Conservation (phyloP, 805 yeast species). For the Tetrapisispora iriomotensis region DNA sequence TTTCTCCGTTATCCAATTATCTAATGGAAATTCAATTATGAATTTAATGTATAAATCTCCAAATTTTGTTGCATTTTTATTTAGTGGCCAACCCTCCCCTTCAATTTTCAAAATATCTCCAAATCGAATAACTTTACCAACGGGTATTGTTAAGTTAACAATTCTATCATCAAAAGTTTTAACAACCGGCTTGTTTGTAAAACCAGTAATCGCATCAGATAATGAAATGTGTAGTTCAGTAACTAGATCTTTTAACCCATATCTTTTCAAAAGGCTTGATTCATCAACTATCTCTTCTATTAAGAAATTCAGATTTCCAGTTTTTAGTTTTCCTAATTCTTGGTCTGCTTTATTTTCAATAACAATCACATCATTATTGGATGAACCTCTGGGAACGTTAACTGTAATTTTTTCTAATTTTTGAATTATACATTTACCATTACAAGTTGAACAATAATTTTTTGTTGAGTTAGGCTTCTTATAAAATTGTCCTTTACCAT, state of each 20-base stretch:
- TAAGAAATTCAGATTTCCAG: constrained; percentile 71
- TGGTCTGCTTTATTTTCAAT: constrained; percentile 70
- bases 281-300: constrained; percentile 36
- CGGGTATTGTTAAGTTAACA: constrained; percentile 51
- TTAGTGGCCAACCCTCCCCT: constrained; percentile 79
- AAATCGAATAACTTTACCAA: constrained; percentile 76
- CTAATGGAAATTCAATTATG: constrained; percentile 74
- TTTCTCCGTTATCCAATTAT: constrained; percentile 74
- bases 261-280: constrained; percentile 38
- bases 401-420: constrained; percentile 70
- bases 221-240: constrained; percentile 52
- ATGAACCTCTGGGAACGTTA: constrained; percentile 62
- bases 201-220: constrained; percentile 80
- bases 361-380: constrained; percentile 49
- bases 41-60: constrained; percentile 68
- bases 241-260: constrained; percentile 50
- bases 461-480: constrained; percentile 30
- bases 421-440: constrained; percentile 50
- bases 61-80: constrained; percentile 25
- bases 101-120: constrained; percentile 54
- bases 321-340: constrained; percentile 46
- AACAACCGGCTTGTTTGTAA: constrained; percentile 48
- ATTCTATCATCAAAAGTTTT: constrained; percentile 76
- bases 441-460: constrained; percentile 71
- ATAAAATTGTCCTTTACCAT: constrained; percentile 52